Evolutionary conservation across 2,329 filamentous ascomycete genomes (phyloP), one percentile per base, ranked within the genome.

Genomic region (Podosphaera xanthii): DNA sequence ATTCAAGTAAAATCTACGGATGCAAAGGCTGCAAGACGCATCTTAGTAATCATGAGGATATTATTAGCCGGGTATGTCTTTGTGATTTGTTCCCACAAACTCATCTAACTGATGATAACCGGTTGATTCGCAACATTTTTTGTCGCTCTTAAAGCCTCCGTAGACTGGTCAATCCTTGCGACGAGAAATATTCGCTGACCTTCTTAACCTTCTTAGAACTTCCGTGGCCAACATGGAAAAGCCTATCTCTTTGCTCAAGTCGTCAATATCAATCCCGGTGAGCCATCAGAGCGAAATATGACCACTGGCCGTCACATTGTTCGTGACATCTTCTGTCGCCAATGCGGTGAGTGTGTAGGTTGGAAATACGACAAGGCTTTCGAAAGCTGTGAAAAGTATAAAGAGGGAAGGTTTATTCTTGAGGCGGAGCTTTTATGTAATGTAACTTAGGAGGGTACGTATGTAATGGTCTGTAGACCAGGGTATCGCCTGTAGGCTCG

Each of bases 281-380:
- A 94, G 62, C 80, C 91, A n/a, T 84, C 80, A 69, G 92, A 98
- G 74, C 87, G 92, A 64, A 94, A 86, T 74, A 98, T 98, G 92
- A 98, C 92, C 12, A 98, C 92, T 0, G 92, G 92, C 58, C 81
- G 87, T 59, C 92, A 98, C 72, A 78, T 97, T 60, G 92, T 98
- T 55, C 84, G 92, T 60, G 92, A 98, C 70, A 96, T 98, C 67
- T 77, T 77, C 60, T 98, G 92, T 75, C 80, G 85, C 60, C 87
- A 94, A 72, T 98, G 92, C 78, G 86, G 85, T 69, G 86, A 90
- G 71, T 86, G 84, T 36, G 92, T 98, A 58, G 92, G 92, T 42
- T 98, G 92, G 92, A 97, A 95, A 72, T 98, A 98, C 71, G 92
- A 98, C 72, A 95, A 94, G 74, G 92, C 92, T 0, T 97, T 86